Evolutionary conservation across 2,329 filamentous ascomycete genomes (phyloP), one percentile per base, ranked within the genome.

Genomic region (Neofusicoccum kwambonambiense): DNA sequence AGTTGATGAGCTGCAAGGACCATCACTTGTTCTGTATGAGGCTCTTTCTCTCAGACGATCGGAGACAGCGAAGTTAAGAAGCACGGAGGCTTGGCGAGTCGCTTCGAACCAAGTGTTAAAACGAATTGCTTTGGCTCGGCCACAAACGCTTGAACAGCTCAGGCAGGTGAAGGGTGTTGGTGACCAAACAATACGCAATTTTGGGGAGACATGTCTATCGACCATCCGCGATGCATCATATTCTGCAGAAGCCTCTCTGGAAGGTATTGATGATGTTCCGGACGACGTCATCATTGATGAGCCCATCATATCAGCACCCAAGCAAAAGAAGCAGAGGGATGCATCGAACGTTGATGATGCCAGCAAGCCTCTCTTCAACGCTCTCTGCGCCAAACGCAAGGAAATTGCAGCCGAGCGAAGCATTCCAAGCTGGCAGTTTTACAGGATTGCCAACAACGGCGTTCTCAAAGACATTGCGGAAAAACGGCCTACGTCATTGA

Each of bases 391-490:
- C 31, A 64, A 41, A 13, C 73, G 75, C 4, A 66, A 60, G 45
- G 39, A 47, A 2, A 56, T 74, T 51, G 71, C 74, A 6, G 64
- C 60, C 5, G 62, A 52, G 3, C 31, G 64, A 6, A 63, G 62
- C 1, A 6, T 72, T 2, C 61, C 65, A 9, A 60, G 63, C 2
- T 70, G 64, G 31, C 19, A 60, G 13, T 15, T 37, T 8, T 47
- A 47, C 34, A 52, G 62, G 0, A 64, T 78, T 50, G 68, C 71
- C 2, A 60, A 57, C 1, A 70, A 76, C 37, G n/a, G 45, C 6
- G 61, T 71, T 1, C 73, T 78, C 37, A 64, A 11, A 45, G 64
- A 1, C 12, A 67, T 78, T 6, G 75, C 74, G 4, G 61, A 57
- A 17, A 58, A 65, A 17, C 69, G 70, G 4, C 75, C 75, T 5